Evolutionary conservation across 148 eudicot genomes (phyloP).

Genomic region (Rhododendron ferrugineum): DNA sequence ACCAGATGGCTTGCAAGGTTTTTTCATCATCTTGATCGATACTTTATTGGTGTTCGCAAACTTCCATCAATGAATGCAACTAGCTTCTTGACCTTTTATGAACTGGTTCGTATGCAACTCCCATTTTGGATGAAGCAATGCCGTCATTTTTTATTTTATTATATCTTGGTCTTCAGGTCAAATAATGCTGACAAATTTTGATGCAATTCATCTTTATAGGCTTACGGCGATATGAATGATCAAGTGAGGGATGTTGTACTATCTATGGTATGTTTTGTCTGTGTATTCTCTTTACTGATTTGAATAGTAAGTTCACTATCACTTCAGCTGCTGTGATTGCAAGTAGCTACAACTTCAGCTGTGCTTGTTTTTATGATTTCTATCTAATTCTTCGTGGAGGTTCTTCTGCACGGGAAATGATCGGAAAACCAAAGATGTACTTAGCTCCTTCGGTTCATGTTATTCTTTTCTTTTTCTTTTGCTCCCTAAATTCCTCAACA

Average conservation of each 20-base stretch:
- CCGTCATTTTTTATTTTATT: too few species aligned
- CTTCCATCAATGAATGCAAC: constrained; percentile 79
- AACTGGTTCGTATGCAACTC: constrained; percentile 36
- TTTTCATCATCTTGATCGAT: constrained; percentile 85
- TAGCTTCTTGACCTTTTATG: constrained; percentile 78
- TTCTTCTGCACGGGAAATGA: too few species aligned
- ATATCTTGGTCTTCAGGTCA: not conserved
- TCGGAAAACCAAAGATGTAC: too few species aligned
- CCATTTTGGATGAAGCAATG: not conserved
- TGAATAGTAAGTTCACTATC: too few species aligned
- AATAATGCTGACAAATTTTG: not conserved
- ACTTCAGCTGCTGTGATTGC: too few species aligned
- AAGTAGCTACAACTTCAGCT: too few species aligned
- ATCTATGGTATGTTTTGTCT: constrained; percentile 52
- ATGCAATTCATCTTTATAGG: constrained; percentile 37
- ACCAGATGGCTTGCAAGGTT: constrained; percentile 88
- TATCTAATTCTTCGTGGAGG: too few species aligned
- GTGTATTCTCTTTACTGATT: too few species aligned
- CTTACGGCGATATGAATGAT: constrained; percentile 55
- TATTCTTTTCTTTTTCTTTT: too few species aligned
- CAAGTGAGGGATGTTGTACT: constrained; percentile 80
- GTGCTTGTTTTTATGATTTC: too few species aligned
- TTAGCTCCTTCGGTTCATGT: too few species aligned
- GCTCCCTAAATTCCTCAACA: too few species aligned
- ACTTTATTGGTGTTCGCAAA: constrained; percentile 63